These are phyloP conservation scores for Boletus barrowsii DNA, from an alignment of 768 basidiomycete species.

Conservation along the genomic window DNA sequence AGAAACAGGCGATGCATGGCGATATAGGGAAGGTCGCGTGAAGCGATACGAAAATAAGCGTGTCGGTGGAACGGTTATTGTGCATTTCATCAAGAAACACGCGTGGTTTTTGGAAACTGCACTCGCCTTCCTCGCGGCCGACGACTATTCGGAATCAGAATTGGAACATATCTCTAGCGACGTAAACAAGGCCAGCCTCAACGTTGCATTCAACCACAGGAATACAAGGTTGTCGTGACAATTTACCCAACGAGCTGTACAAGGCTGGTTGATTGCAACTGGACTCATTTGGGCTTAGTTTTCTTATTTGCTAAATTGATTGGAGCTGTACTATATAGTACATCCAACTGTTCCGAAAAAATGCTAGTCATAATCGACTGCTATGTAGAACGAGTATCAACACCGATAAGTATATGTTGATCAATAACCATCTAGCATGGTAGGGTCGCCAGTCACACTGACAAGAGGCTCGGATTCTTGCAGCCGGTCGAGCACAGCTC, in stretches of 20 bases:
- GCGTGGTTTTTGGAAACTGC: conserved; percentile 97
- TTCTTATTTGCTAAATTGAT: conserved; percentile 23
- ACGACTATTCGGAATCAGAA: conserved; percentile 57
- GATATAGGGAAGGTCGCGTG: conserved; percentile 64
- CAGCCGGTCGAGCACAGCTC: conserved; percentile 49
- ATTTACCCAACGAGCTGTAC: neutral
- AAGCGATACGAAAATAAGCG: conserved; percentile 64
- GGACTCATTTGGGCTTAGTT: neutral
- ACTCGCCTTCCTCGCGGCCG: conserved; percentile 78
- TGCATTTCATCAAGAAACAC: conserved; percentile 96
- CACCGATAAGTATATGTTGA: neutral
- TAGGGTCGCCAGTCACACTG: conserved; percentile 24
- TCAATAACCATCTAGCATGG: conserved; percentile 27
- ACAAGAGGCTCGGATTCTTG: conserved; percentile 32
- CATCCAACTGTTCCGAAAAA: neutral
- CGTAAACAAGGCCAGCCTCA: conserved; percentile 10
- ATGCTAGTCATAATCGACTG: neutral
- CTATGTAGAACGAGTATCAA: neutral
- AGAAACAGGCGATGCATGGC: conserved; percentile 67
- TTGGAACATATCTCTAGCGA: conserved; percentile 14
- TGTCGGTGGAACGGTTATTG: conserved; percentile 90
- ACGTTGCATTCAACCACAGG: conserved; percentile 18
- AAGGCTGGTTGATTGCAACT: neutral
- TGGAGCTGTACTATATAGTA: conserved; percentile 15
- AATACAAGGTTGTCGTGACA: conserved; percentile 11